phyloP scores from a whole-genome alignment of 2,329 filamentous ascomycete species.

The Diaporthe humulicola region DNA sequence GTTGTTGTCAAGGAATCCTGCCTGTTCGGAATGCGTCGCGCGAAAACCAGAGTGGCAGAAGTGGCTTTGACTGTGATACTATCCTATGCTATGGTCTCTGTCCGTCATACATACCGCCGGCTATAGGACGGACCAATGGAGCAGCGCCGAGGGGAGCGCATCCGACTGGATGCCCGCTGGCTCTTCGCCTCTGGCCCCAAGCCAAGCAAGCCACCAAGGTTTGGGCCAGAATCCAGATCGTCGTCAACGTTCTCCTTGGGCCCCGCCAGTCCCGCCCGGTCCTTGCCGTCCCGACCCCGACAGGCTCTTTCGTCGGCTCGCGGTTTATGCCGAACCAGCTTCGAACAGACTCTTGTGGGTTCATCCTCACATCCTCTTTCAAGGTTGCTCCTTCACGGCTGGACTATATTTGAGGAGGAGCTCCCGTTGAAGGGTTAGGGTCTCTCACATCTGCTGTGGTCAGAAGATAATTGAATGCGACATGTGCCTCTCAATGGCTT shows the following conservation, averaged over 20 bases:
- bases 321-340: slow-evolving; percentile 20
- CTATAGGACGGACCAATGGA: not conserved
- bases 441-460: too few relatives aligned
- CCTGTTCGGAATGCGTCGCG: not conserved
- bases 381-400: not conserved
- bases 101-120: not conserved
- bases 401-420: too few relatives aligned
- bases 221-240: not conserved
- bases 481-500: not conserved
- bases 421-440: not conserved
- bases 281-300: slow-evolving; percentile 12
- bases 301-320: slow-evolving; percentile 8
- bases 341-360: not conserved
- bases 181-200: not conserved
- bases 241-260: not conserved
- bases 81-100: not conserved
- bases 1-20: not conserved
- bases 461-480: not conserved
- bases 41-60: not conserved
- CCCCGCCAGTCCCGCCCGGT: not conserved
- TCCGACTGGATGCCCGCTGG: not conserved
- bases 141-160: not conserved
- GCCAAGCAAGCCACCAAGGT: not conserved
- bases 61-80: not conserved
- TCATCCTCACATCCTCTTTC: not conserved